These are phyloP conservation scores for Tanacetum coccineum DNA, from an alignment of 129 eudicot genomes.

Conservation along the genomic window DNA sequence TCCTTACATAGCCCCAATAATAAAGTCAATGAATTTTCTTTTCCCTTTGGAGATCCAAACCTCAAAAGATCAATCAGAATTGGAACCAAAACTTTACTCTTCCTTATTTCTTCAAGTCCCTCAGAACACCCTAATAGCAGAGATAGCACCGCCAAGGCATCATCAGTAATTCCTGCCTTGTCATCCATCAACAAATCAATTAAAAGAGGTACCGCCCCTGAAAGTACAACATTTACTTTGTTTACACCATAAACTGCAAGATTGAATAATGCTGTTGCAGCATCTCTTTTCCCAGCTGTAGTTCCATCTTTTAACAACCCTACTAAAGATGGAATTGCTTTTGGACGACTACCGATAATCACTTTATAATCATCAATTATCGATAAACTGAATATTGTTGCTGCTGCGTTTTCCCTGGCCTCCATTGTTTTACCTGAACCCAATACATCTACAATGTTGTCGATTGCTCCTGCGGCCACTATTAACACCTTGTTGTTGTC, in stretches of 20 bases:
- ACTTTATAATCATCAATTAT: constrained; percentile 62
- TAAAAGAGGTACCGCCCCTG: constrained; percentile 69
- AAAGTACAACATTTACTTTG: constrained; percentile 42
- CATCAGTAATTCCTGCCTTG: constrained; percentile 79
- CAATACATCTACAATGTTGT: constrained; percentile 51
- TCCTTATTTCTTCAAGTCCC: constrained; percentile 54
- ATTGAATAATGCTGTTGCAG: constrained; percentile 81
- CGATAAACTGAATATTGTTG: constrained; percentile 70
- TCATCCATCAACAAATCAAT: constrained; percentile 64
- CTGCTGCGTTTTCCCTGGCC: constrained; percentile 91
- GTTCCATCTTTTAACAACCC: constrained; percentile 65
- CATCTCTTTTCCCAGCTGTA: constrained; percentile 70
- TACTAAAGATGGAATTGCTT: constrained; percentile 65
- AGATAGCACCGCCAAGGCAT: constrained; percentile 59
- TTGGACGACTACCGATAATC: constrained; percentile 60
- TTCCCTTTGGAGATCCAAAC: constrained; percentile 68
- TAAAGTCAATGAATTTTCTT: constrained; percentile 61
- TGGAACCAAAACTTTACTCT: constrained; percentile 45
- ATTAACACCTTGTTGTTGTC: constrained; percentile 72
- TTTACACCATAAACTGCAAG: constrained; percentile 56
- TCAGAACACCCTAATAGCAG: constrained; percentile 53
- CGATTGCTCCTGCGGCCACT: constrained; percentile 80
- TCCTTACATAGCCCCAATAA: constrained; percentile 77
- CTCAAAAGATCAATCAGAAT: constrained; percentile 67
- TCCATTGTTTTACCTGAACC: constrained; percentile 65